Evolutionary conservation across 352 stramenopile genomes (phyloP).

Genomic region (Globisporangium cylindrosporum): DNA sequence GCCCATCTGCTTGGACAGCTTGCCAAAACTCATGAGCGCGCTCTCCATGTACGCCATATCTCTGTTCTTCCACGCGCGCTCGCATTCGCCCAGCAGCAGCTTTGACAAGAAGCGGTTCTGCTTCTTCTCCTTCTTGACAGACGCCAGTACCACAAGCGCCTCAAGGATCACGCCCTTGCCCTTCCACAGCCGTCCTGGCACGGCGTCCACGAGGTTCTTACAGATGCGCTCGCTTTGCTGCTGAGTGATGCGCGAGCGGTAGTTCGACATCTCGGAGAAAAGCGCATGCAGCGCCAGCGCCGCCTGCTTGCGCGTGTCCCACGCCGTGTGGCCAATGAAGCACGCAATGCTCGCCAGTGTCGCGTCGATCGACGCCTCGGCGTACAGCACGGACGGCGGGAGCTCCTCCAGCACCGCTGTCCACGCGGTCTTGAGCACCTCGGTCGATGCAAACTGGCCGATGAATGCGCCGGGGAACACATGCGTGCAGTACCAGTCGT

Average conservation of each 20-base stretch:
- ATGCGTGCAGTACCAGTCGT: slow-evolving; percentile 62
- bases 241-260: slow-evolving; percentile 38
- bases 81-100: slow-evolving; percentile 55
- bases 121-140: slow-evolving; percentile 17
- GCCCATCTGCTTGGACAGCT: slow-evolving; percentile 37
- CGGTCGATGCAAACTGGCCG: slow-evolving; percentile 57
- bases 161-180: slow-evolving; percentile 77
- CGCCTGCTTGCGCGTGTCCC: slow-evolving; percentile 74
- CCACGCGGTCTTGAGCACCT: slow-evolving; percentile 51
- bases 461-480: slow-evolving; percentile 77
- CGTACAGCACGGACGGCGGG: slow-evolving; percentile 59
- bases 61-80: slow-evolving; percentile 56
- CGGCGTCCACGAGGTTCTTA: slow-evolving; percentile 38
- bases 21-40: slow-evolving; percentile 48
- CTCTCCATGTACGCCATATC: slow-evolving; percentile 75
- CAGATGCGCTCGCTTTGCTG: slow-evolving; percentile 53
- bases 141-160: slow-evolving; percentile 52
- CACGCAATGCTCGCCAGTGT: slow-evolving; percentile 37
- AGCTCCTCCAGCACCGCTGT: slow-evolving; percentile 60
- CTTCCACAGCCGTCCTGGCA: slow-evolving; percentile 71
- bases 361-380: slow-evolving; percentile 40
- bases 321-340: slow-evolving; percentile 65
- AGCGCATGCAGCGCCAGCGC: slow-evolving; percentile 58
- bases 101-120: not conserved
- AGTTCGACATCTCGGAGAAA: slow-evolving; percentile 36